These are phyloP conservation scores for Aspergillus homomorphus DNA, from an alignment of 495 filamentous ascomycete genomes.

Conservation along the genomic window DNA sequence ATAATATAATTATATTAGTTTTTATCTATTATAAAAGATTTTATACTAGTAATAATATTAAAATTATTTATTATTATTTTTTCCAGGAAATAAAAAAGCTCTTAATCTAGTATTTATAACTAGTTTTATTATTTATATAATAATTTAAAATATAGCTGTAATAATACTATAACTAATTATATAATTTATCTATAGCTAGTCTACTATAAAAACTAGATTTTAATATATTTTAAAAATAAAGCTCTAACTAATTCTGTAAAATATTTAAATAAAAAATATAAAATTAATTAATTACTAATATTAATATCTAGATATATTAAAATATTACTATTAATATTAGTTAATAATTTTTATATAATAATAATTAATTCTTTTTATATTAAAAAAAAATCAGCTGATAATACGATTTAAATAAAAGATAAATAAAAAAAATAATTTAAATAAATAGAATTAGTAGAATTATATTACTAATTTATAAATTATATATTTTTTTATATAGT, in stretches of 20 bases:
- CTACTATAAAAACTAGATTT: neutral
- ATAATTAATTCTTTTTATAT: neutral
- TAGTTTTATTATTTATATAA: too few relatives aligned
- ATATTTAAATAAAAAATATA: neutral
- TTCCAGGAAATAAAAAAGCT: too few relatives aligned
- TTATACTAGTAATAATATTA: constrained; percentile 1
- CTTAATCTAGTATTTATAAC: too few relatives aligned
- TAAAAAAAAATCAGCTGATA: neutral
- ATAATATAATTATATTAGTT: neutral
- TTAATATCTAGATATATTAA: neutral
- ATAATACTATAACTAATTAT: too few relatives aligned
- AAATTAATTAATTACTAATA: too few relatives aligned
- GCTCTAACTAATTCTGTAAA: neutral
- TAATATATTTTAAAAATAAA: neutral
- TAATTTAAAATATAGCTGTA: too few relatives aligned
- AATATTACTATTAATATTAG: neutral
- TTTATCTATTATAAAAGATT: neutral
- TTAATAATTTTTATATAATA: constrained; percentile 1
- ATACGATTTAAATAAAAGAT: neutral
- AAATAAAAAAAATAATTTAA: neutral
- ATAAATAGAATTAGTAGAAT: neutral
- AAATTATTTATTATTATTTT: neutral
- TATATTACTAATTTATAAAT: neutral
- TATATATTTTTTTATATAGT: neutral
- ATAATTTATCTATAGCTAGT: too few relatives aligned